Percentiles rank a stretch among this genome's conserved stretches.
Conservation (phyloP, 805 yeast genomes). For the Yamadazyma olivae region DNA sequence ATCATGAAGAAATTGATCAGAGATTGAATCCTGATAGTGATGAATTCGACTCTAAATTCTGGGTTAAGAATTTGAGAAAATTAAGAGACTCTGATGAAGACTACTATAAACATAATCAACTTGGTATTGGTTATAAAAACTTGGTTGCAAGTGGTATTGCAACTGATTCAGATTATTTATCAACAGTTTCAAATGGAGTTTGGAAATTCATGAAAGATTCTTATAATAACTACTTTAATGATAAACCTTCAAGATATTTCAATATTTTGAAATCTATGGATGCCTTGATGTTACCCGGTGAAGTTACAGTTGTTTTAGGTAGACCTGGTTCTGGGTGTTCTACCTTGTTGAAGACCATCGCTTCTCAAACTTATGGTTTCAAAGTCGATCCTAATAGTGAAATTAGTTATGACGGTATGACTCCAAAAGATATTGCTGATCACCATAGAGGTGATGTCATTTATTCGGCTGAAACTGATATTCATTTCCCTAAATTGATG, state of each 20-base stretch:
- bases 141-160: constrained; percentile 59
- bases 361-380: constrained; percentile 34
- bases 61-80: constrained; percentile 61
- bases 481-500: constrained; percentile 52
- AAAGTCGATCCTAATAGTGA: constrained; percentile 26
- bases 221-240: constrained; percentile 3
- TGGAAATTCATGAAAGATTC: constrained; percentile 15
- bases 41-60: constrained; percentile 50
- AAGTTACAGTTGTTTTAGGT: constrained; percentile 38
- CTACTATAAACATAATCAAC: constrained; percentile 53
- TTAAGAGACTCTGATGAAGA: constrained; percentile 50
- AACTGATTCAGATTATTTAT: constrained; percentile 61
- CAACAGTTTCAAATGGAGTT: constrained; percentile 45
- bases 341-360: constrained; percentile 35
- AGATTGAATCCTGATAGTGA: constrained; percentile 53
- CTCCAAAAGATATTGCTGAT: constrained; percentile 23
- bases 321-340: constrained; percentile 42
- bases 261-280: constrained; percentile 24
- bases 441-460: constrained; percentile 35
- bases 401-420: constrained; percentile 33
- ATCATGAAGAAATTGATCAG: constrained; percentile 24
- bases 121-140: constrained; percentile 54
- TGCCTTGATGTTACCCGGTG: constrained; percentile 31
- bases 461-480: constrained; percentile 51
- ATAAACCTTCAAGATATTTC: constrained; percentile 10